Base-by-base conservation (phyloP, 129 eudicot species). In the Saposhnikovia divaricata region DNA sequence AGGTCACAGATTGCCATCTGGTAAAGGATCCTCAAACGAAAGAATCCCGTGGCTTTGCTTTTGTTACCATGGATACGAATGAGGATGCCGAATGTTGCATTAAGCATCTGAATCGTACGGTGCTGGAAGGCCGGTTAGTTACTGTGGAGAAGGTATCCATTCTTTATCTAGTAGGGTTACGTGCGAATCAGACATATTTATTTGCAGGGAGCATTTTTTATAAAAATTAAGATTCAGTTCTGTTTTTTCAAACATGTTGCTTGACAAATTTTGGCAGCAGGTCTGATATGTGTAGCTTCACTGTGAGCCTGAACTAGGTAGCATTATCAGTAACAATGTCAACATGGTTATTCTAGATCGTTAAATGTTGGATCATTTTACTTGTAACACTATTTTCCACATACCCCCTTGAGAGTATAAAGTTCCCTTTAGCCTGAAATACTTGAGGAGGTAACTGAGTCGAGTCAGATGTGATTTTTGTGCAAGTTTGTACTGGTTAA, bases 381-480 rank as follows among this genome's bases (percentile, higher is more conserved):
- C 80, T 85, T 87, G 88, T 82, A 92, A 91, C 76, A 88, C 90
- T 12, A 94, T 61, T 87, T 85, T 92, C 97, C 50, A 92, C 93
- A 75, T 88, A 95, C 82, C 97, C 82, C 93, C 87, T 88, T 90
- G 34, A 92, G 88, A 3, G 91, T 92, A 80, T 87, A 93, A 13
- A 88, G 83, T 82, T 90, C 91, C 70, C 92, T 84, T 57, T 85
- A 83, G 12, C 93, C 96, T 71, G 65, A 4, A 27, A 37, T 39
- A 59, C 78, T 48, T 69, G 14, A 57, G 81, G 77, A 72, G 21
- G 19, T 27, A 11, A 43, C 40, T 47, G 12, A 45, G 78, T 72
- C 9, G 39, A 11, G 38, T 15, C 15, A 42, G 2, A 61, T 16
- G 6, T 45, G 16, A 14, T 9, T 23, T 16, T 3, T 50, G 51